Base-by-base conservation (phyloP, 2,329 filamentous ascomycete species). In the Fusarium xylarioides region DNA sequence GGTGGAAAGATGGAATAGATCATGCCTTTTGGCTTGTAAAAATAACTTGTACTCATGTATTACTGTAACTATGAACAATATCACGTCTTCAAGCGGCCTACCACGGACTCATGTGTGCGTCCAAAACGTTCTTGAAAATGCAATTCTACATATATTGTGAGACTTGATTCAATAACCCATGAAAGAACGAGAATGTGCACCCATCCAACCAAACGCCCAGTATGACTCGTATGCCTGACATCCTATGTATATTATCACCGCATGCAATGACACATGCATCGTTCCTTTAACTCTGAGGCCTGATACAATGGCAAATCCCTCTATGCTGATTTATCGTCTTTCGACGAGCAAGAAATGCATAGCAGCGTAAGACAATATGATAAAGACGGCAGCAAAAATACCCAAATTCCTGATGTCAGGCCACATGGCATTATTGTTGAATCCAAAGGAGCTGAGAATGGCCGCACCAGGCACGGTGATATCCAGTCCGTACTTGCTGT, bases 281-380 rank as follows among this genome's bases (percentile, higher is more conserved):
- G 34, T 40, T 54, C 38, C 52, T n/a, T 47, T 35, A 53, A 38
- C 70, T 68, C 64, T 59, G 53, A 28, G 30, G 32, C 50, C 46
- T 23, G 49, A 47, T 32, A 42, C 57, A 32, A 43, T 49, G 50
- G 37, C 49, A 30, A 28, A 46, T 60, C 38, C 34, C 52, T 65
- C 54, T 68, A 55, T 70, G 30, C 56, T 34, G 12, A 42, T 88
- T 75, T 82, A 85, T 74, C 83, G 79, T 87, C 91, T 95, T 88
- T 99, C 96, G 28, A 99, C 90, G 53, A 99, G 89, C 78, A 99
- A 83, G 69, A 98, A 83, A 85, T 99, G 96, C 94, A 99, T 97
- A 21, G 95, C 95, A 35, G 84, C 86, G 81, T 98, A 99, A 11
- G 96, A 95, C 74, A 98, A 86, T 49, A 98, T 83, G 54, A 98